Evolutionary conservation across 2,329 filamentous ascomycete genomes (phyloP), one percentile per base, ranked within the genome.

Genomic region (Aureobasidium sp.): DNA sequence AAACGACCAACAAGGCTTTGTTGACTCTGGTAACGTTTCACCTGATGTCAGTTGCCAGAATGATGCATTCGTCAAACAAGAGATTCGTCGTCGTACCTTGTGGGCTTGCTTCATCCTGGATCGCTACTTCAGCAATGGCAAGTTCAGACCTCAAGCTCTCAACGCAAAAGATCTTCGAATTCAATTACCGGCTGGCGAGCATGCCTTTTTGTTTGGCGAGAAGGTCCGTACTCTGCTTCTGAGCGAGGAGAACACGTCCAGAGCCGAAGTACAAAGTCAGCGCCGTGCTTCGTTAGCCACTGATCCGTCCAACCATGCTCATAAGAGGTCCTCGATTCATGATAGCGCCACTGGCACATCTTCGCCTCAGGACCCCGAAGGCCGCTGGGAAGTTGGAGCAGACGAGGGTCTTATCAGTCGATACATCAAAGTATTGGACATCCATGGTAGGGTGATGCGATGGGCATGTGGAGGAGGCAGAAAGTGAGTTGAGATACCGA

Each of bases 41-140:
- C 49, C 60, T 3, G 36, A 49, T 36, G 48, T 31, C 4, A 11
- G 53, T 65, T 52, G 51, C 39, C 73, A 68, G 61, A 66, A 72
- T 3, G 72, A 80, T 61, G 72, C 76, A 17, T 80, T 83, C 51
- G 82, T 87, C 25, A 76, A 82, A 39, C 84, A 83, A 62, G 88
- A 91, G 71, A 81, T 87, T 14, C 78, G 81, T 64, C 79, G 88
- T 29, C 82, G 88, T 7, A 89, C 87, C 0, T 88, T 90, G 77
- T 90, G 87, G 77, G 89, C 87, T 67, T 89, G 87, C 68, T 85
- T 88, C 63, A 85, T 90, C 57, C 78, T 91, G 67, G 88, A 91
- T 70, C 82, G 87, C 3, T 83, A 89, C 72, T 75, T 90, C 27
- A 83, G 85, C 39, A 86, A 83, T 67, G 87, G 87, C 22, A 83